Evolutionary conservation across 805 yeast species (phyloP).

Genomic region (Kurtzmaniella fragi): DNA sequence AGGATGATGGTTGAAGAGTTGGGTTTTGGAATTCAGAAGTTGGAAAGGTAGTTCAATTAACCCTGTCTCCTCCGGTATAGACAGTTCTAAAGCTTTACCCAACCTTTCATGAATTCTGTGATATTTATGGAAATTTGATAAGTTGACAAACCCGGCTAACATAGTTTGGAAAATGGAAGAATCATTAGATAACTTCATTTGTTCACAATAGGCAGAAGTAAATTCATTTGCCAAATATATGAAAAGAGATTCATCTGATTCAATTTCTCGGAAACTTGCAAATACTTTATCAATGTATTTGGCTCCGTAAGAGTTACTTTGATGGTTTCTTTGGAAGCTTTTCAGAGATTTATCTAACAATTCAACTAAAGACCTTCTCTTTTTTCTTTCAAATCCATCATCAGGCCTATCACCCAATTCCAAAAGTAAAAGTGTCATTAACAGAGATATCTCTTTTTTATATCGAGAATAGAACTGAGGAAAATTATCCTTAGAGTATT

Average conservation of each 20-base stretch:
- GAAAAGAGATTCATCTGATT: conserved; percentile 25
- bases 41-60: conserved; percentile 34
- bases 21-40: conserved; percentile 34
- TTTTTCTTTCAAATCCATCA: background rate
- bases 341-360: background rate
- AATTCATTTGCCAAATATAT: conserved; percentile 34
- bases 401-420: conserved; percentile 4
- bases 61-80: background rate
- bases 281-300: conserved; percentile 28
- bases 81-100: conserved; percentile 9
- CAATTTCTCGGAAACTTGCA: conserved; percentile 23
- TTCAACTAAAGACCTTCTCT: background rate
- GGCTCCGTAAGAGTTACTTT: conserved; percentile 2
- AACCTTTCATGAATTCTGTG: conserved; percentile 31
- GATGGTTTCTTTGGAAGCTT: background rate
- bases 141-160: conserved; percentile 35
- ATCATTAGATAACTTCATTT: conserved; percentile 32
- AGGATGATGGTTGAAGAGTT: conserved; percentile 38
- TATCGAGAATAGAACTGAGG: conserved; percentile 26
- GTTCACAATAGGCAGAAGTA: conserved; percentile 33
- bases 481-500: conserved; percentile 35
- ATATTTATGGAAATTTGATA: conserved; percentile 40
- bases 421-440: conserved; percentile 27
- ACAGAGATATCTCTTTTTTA: conserved; percentile 28
- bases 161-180: conserved; percentile 37